These are phyloP conservation scores for Coprinopsis marcescibilis DNA, from an alignment of 768 basidiomycete species.

Conservation along the genomic window DNA sequence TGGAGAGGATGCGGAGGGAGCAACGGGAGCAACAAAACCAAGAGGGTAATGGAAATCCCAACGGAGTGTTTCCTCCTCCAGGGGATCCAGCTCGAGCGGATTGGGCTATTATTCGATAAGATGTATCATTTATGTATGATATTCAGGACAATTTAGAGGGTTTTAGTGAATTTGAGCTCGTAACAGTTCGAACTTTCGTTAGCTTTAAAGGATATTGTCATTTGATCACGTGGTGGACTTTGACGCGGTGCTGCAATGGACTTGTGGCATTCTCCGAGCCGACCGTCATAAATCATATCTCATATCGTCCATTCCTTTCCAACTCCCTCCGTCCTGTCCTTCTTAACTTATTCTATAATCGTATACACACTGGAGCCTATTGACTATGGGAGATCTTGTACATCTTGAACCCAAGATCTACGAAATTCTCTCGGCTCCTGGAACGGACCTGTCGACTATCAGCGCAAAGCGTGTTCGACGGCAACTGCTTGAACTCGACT, in stretches of 20 bases:
- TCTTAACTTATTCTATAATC: conserved; percentile 17
- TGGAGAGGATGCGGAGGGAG: conserved; percentile 65
- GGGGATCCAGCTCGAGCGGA: conserved; percentile 62
- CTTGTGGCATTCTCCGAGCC: conserved; percentile 1
- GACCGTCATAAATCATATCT: too few species aligned
- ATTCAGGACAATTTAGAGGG: too few species aligned
- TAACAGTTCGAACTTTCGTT: too few species aligned
- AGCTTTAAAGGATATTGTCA: too few species aligned
- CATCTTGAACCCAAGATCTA: conserved; percentile 58
- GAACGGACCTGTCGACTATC: conserved; percentile 71
- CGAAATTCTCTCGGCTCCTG: conserved; percentile 69
- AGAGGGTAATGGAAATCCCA: conserved; percentile 31
- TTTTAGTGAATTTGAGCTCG: too few species aligned
- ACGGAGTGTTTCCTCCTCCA: conserved; percentile 54
- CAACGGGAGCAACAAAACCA: conserved; percentile 37
- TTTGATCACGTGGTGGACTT: too few species aligned
- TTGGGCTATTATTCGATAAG: conserved; percentile 56
- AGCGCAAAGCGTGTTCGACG: conserved; percentile 88
- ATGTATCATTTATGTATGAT: conserved; percentile 13
- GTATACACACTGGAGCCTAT: conserved; percentile 15
- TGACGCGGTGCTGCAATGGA: too few species aligned
- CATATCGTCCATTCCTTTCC: neutral
- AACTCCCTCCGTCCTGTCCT: neutral
- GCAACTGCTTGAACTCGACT: conserved; percentile 50
- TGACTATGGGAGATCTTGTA: conserved; percentile 45